Evolutionary conservation across 768 basidiomycete genomes (phyloP), one percentile per base, ranked within the genome.

Genomic region (Basidioascus undulatus): DNA sequence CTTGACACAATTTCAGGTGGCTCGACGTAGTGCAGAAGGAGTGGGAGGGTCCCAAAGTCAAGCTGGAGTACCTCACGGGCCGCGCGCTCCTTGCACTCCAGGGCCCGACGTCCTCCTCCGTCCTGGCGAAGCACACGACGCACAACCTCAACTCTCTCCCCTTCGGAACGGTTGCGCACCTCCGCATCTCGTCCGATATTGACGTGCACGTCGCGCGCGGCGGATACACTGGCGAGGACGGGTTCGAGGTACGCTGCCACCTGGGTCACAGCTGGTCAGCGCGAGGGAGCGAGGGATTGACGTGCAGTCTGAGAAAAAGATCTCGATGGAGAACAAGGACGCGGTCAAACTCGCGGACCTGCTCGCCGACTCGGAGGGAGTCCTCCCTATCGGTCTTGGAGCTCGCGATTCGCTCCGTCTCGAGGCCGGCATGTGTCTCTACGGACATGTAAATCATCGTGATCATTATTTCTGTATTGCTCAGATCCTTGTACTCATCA

Each of bases 201-300:
- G 6, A 23, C 5, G 43, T 53, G 2, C 53, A 96, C 54, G 71
- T 96, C 24, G 79, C 84, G 7, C 72, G 92, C 13, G 82, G 84
- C 23, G 92, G 92, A 5, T 98, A 98, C 60, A 96, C 92, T 0
- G 92, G 92, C 10, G 92, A 98, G 60, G 92, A 98, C 57, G 92
- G 92, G 0, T 96, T 98, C 49, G 92, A 98, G 67, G 84, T 74
- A 20, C 43, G 61, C n/a, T n/a, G n/a, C n/a, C n/a, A n/a, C n/a
- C n/a, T n/a, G n/a, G n/a, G n/a, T 24, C 11, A 39, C 10, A 35
- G 10, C 20, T 35, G n/a, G n/a, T n/a, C n/a, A n/a, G n/a, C n/a
- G n/a, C n/a, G n/a, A n/a, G n/a, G n/a, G n/a, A n/a, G n/a, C n/a
- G n/a, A n/a, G n/a, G n/a, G n/a, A n/a, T n/a, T n/a, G n/a, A n/a